These are phyloP conservation scores for Calonectria montana DNA, from an alignment of 2,329 filamentous ascomycete genomes.

Conservation along the genomic window DNA sequence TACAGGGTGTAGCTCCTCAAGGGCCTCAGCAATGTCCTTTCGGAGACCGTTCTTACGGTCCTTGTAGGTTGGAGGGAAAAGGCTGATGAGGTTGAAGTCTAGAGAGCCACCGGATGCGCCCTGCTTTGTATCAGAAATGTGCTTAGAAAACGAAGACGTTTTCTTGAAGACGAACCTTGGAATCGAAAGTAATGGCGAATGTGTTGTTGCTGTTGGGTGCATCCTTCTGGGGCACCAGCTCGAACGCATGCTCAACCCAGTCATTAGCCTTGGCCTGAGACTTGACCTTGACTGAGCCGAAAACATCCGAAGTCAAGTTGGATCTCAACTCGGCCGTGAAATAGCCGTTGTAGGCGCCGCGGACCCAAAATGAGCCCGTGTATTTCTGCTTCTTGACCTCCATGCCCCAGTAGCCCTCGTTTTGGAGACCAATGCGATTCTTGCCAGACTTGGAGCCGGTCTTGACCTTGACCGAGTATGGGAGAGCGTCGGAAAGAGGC, in stretches of 20 bases:
- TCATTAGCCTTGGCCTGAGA: slow-evolving; percentile 53
- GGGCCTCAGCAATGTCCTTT: slow-evolving; percentile 63
- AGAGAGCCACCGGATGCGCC: slow-evolving; percentile 54
- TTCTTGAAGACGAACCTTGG: slow-evolving; percentile 29
- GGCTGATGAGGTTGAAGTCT: slow-evolving; percentile 68
- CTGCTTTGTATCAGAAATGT: slow-evolving; percentile 22
- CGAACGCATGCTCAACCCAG: slow-evolving; percentile 64
- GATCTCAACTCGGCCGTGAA: slow-evolving; percentile 62
- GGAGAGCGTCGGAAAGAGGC: slow-evolving; percentile 64
- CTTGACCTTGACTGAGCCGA: slow-evolving; percentile 59
- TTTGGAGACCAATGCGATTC: slow-evolving; percentile 57
- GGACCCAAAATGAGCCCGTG: slow-evolving; percentile 65
- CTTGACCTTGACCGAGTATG: slow-evolving; percentile 61
- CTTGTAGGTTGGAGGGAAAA: slow-evolving; percentile 72
- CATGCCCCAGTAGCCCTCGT: slow-evolving; percentile 70
- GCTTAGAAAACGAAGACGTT: not conserved
- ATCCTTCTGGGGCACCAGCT: slow-evolving; percentile 55
- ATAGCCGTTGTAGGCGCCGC: slow-evolving; percentile 58
- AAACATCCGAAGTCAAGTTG: slow-evolving; percentile 56
- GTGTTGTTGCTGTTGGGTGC: slow-evolving; percentile 67
- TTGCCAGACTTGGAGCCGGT: slow-evolving; percentile 42
- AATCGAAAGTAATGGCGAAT: slow-evolving; percentile 65
- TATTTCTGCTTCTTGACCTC: slow-evolving; percentile 60
- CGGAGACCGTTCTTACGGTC: slow-evolving; percentile 67
- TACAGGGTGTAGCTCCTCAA: slow-evolving; percentile 64